Evolutionary conservation across 1,284 basidiomycete genomes (phyloP), one percentile per base, ranked within the genome.

Genomic region (Moesziomyces globuligerus): DNA sequence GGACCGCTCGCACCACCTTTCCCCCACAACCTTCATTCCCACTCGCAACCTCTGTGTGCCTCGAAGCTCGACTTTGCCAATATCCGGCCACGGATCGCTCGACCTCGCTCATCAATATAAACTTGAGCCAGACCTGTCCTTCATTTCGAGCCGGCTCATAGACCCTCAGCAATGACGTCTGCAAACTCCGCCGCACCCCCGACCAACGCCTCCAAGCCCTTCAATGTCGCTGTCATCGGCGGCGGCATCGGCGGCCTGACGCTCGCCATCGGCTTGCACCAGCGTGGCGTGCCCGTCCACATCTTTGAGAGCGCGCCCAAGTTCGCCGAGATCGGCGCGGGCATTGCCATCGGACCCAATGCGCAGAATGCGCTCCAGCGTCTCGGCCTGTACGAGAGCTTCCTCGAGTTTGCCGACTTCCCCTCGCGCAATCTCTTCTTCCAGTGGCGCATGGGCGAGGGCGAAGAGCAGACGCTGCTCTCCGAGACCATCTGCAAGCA

Each of bases 201-300:
- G n/a, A 4, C 21, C 8, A 7, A n/a, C 8, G 32, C 24, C 25
- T 24, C 32, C 21, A 74, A 74, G 36, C 59, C 72, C 45, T 72
- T 72, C n/a, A 10, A 32, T 13, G 69, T 74, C 8, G 49, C 69
- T 32, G 53, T 74, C 34, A 28, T 74, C 6, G 72, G 72, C 21
- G 72, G 72, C 20, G 72, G 72, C 29, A 74, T 74, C 20, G 69
- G 69, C n/a, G 72, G 72, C 1, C 59, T 74, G 17, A 69, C 59
- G 20, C 51, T 64, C 6, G 68, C 72, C 45, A 64, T 69, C 18
- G 72, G 64, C 10, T 47, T 74, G 1, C 49, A 64, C 36, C 11
- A 43, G 6, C 52, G 48, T 0, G 49, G 53, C 36, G 51, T 74
- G 5, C 53, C 54, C 18, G 60, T 72, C 0, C 56, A 46, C 25